Base-by-base conservation (phyloP, 371 early-diverging fungal genomes). In the Apophysomyces sp. region DNA sequence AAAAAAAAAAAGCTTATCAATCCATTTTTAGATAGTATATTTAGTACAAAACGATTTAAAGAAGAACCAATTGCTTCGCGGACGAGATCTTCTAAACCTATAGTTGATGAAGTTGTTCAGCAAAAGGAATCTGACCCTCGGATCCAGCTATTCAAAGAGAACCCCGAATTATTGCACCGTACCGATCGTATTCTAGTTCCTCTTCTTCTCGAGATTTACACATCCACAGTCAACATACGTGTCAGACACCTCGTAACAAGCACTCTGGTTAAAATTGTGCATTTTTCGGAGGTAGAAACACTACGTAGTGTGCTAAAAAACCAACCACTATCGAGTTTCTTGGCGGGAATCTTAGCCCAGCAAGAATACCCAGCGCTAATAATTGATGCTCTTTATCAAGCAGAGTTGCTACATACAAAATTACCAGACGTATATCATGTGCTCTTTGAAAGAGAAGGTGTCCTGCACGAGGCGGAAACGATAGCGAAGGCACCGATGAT, bases 381-480 rank as follows among this genome's bases (percentile, higher is more conserved):
- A 2, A 76, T 84, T 4, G 82, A 81, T 49, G 79, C 88, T 2
- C 74, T 91, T 53, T 86, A 83, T 40, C 72, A 85, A 15, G 65
- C 80, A 0, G 78, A 82, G 31, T 52, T 89, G 7, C 67, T 89
- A n/a, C 66, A 82, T 59, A 72, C 74, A 7, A 88, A 85, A 53
- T 58, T 87, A 2, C 87, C 89, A 0, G 71, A 76, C 7, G 55
- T 75, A 0, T 91, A 86, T 58, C 72, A 64, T 4, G 67, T 66
- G n/a, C 69, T 78, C 8, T 87, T 91, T 65, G 76, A 81, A 52
- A 68, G 89, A 16, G 89, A 89, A 59, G 91, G 91, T 8, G 86
- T 89, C 1, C 60, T 82, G 1, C 81, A 86, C 55, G 85, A 84
- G 52, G 74, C 89, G 55, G 80, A 78, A 15, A 64, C 67, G 18